Evolutionary conservation across 371 early-diverging fungal genomes (phyloP).

Genomic region (Phascolomyces articulosus): DNA sequence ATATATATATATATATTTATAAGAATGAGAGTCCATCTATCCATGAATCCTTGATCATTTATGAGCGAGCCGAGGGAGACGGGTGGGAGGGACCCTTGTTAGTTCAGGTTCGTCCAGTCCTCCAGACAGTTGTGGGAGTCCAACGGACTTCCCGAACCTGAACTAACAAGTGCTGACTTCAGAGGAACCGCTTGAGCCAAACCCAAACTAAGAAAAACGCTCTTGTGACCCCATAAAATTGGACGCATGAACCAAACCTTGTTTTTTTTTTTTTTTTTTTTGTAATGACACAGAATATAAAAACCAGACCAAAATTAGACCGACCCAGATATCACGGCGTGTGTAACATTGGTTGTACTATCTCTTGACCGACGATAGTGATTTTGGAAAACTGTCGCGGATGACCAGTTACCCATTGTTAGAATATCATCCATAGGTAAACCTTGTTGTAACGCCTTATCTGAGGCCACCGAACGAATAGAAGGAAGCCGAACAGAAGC

Average conservation of each 20-base stretch:
- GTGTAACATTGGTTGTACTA: too few species aligned
- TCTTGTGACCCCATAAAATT: too few species aligned
- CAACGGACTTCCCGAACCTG: not conserved
- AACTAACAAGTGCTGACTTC: not conserved
- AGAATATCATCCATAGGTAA: constrained; percentile 9
- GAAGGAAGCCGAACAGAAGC: not conserved
- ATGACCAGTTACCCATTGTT: constrained; percentile 18
- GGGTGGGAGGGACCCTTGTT: not conserved
- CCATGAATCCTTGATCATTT: not conserved
- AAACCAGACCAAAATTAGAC: not conserved
- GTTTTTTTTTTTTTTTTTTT: not conserved
- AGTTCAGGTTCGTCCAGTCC: not conserved
- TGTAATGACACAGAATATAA: not conserved
- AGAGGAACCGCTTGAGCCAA: not conserved
- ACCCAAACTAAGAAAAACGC: not conserved
- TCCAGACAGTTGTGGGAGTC: not conserved
- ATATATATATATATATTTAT: not conserved
- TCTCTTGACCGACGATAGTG: constrained; percentile 4
- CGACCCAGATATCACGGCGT: too few species aligned
- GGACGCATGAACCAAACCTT: not conserved
- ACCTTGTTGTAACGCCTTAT: constrained; percentile 10
- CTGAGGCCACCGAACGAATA: constrained; percentile 12
- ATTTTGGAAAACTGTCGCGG: constrained; percentile 5
- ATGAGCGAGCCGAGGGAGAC: not conserved
- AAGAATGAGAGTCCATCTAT: not conserved